phyloP scores from a whole-genome alignment of 306 rosid species.

The Begonia fuchsioides region DNA sequence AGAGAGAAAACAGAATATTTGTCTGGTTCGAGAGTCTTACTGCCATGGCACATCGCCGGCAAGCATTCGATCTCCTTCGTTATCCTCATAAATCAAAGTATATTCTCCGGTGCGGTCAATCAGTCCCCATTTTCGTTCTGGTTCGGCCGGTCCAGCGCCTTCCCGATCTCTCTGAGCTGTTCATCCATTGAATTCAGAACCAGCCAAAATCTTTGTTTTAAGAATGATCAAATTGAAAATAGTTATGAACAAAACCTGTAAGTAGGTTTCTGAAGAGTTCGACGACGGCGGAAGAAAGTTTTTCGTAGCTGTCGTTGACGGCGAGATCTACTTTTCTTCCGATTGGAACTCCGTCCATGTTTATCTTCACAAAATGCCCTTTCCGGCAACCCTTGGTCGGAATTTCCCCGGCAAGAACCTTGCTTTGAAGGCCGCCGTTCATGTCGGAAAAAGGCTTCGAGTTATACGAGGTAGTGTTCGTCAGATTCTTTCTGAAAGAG shows the following conservation, averaged over 20 bases:
- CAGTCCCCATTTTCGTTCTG: constrained; percentile 31
- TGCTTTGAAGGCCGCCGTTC: constrained; percentile 10
- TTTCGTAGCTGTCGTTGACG: constrained; percentile 55
- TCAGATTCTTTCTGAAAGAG: constrained; percentile 62
- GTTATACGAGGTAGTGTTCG: constrained; percentile 28
- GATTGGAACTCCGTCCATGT: constrained; percentile 90
- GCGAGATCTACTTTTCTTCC: constrained; percentile 85
- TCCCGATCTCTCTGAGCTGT: constrained; percentile 57
- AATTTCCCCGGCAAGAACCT: constrained; percentile 7
- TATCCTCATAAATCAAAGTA: constrained; percentile 78
- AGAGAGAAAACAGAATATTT: too few species aligned
- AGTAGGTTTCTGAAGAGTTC: constrained; percentile 69
- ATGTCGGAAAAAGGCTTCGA: constrained; percentile 31
- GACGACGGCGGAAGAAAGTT: constrained; percentile 66
- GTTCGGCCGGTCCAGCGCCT: constrained; percentile 37
- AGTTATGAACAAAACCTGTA: constrained; percentile 30
- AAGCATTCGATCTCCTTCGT: constrained; percentile 87
- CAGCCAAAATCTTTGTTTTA: too few species aligned
- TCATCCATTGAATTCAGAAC: too few species aligned
- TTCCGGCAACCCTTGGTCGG: constrained; percentile 20
- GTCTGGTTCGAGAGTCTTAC: constrained; percentile 37
- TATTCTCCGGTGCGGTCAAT: constrained; percentile 85
- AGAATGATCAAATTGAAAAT: too few species aligned
- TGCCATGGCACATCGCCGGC: constrained; percentile 97
- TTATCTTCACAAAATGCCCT: constrained; percentile 76